Base-by-base conservation (phyloP, 192 early-diverging fungal genomes). In the Podila epicladia region DNA sequence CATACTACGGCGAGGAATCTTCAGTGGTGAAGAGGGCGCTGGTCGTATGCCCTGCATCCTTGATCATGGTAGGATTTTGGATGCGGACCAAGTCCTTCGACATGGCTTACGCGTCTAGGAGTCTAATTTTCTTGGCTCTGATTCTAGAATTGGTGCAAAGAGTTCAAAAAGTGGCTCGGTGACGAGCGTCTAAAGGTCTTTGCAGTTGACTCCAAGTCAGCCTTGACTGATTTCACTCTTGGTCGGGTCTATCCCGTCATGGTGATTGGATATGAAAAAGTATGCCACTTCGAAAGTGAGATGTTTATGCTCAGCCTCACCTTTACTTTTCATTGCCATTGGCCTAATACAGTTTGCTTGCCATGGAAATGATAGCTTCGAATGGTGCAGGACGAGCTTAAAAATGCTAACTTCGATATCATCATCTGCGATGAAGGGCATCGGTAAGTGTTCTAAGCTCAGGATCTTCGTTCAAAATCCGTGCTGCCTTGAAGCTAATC, bases 101-200 rank as follows among this genome's bases (percentile, higher is more conserved):
- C 8, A 0, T 45, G 15, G 11, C 13, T 45, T 45, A 15, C 41
- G 13, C 3, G 13, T 13, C 41, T 4, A 45, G 1, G 17, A 45
- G 15, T 11, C 9, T 60, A 2, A 35, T 32, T 51, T 9, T 63
- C 19, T 31, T 22, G 22, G 15, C 45, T 13, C 24, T 31, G 45
- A 51, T 26, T 26, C 6, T 51, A 85, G 83, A 88, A 87, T 31
- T 88, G 87, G 87, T 71, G 85, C 53, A 78, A 83, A 29, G 87
- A 88, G 49, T 88, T 88, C 72, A 87, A 85, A 53, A 87, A 87
- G 38, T 88, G 87, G 87, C 83, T 88, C 3, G 85, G 87, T 6
- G 73, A 80, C 19, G 85, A 88, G 74, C 73, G 85, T n/a, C 62
- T 85, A 3, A 69, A 73, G 11, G 82, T 82, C 8, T 77, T 83